Evolutionary conservation across 176 grass and related monocot genomes (phyloP), one percentile per base, ranked within the genome.

Genomic region (Aegilops sharonensis): DNA sequence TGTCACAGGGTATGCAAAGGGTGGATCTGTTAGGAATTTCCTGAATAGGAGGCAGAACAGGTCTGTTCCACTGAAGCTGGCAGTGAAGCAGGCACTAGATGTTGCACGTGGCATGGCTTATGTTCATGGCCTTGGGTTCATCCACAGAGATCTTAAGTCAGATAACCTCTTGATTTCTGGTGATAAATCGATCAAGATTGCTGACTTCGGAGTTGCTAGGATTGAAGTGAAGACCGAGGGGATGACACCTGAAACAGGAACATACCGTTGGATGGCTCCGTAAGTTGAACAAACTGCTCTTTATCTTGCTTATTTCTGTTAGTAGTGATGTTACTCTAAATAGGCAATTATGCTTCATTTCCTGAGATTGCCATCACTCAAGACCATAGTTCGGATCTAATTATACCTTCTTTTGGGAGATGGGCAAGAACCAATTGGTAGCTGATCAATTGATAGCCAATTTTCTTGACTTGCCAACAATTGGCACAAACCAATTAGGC

Each of bases 231-330:
- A 92, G 73, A 84, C 94, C 52, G 94, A 96, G 79, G 94, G 94
- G 20, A 96, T 96, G 94, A 96, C 91, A 14, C 94, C 94, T 83
- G 94, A 96, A 88, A 96, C 94, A 78, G 94, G 94, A 83, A 96
- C 91, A 75, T 96, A 96, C 34, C 94, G 91, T 84, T 96, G 91
- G 94, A 96, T 96, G 91, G 94, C 94, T 78, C 94, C 91, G 94
- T 96, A 94, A 89, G 94, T 94, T 78, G 40, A 88, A 81, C 31
- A 77, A 25, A 70, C 47, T 64, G 36, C 68, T 52, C 29, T 81
- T 85, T 64, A 13, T 69, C 12, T 77, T 85, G 3, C 40, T 77
- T 78, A 15, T 64, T 86, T 72, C 48, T 52, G 7, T 76, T 39
- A 8, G 24, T 71, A n/a, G 30, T 81, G 60, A 71, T 85, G 3